Percentiles rank a stretch among this genome's conserved stretches.
Conservation (phyloP, 352 stramenopile species). For the Phytopythium montanum region DNA sequence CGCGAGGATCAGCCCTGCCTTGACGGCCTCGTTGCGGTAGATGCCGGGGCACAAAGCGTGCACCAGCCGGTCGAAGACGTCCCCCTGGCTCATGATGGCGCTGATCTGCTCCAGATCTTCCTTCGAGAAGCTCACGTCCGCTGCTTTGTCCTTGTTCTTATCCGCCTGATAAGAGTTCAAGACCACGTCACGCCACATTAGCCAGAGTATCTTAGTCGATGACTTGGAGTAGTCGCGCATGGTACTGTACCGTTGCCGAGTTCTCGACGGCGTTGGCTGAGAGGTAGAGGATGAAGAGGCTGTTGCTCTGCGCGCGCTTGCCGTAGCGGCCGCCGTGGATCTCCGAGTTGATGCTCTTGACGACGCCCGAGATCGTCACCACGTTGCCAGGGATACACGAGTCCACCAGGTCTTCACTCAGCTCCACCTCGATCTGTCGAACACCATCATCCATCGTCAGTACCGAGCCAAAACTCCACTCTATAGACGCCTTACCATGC, state of each 20-base stretch:
- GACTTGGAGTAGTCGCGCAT: too few species aligned
- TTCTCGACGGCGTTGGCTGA: constrained; percentile 90
- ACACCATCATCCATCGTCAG: background rate
- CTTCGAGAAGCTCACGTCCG: constrained; percentile 79
- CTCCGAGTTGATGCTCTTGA: constrained; percentile 95
- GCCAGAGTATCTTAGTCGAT: too few species aligned
- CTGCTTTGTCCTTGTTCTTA: constrained; percentile 48
- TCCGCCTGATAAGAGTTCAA: constrained; percentile 20
- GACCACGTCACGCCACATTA: too few species aligned
- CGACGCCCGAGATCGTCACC: constrained; percentile 90
- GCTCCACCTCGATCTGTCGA: constrained; percentile 84
- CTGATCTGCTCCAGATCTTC: constrained; percentile 91
- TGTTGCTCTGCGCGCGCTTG: constrained; percentile 90
- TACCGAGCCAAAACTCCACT: background rate
- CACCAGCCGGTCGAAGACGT: constrained; percentile 94
- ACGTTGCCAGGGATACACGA: constrained; percentile 94
- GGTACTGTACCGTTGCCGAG: constrained; percentile 53
- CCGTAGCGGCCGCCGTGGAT: constrained; percentile 84
- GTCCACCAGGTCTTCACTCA: constrained; percentile 93
- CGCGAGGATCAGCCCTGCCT: constrained; percentile 94
- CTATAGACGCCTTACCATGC: constrained; percentile 42
- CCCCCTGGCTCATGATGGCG: constrained; percentile 83
- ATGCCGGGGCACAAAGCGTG: constrained; percentile 95
- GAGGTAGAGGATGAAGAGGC: constrained; percentile 94
- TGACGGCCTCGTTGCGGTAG: constrained; percentile 98